Conservation (phyloP, 2,329 filamentous ascomycete species). For the Trichoderma asperellum region DNA sequence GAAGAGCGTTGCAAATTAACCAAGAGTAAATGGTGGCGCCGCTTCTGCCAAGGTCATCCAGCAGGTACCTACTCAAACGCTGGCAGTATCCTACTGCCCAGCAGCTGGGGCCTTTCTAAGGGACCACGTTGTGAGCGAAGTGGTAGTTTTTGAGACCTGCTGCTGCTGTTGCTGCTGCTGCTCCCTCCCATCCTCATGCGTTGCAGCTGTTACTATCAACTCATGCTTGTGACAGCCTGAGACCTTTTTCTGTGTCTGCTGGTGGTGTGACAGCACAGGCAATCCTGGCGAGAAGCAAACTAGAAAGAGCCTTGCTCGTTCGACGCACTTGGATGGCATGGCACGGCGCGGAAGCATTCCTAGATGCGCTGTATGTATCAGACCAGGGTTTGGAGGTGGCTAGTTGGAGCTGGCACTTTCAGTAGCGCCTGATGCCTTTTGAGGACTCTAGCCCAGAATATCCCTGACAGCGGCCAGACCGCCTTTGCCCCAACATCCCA, state of each 20-base stretch:
- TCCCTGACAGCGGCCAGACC: constrained; percentile 24
- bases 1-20: constrained; percentile 3
- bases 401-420: neutral
- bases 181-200: neutral
- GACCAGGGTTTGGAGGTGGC: neutral
- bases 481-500: constrained; percentile 16
- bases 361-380: neutral
- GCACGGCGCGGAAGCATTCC: constrained; percentile 7
- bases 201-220: neutral
- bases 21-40: neutral
- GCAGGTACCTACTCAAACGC: neutral
- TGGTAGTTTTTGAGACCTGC: neutral
- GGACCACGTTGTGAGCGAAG: neutral
- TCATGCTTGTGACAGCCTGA: constrained; percentile 13
- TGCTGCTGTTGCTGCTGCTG: neutral
- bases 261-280: constrained; percentile 15
- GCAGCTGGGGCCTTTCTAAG: neutral
- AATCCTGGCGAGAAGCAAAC: neutral
- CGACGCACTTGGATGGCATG: neutral
- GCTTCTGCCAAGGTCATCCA: neutral
- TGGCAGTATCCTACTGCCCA: neutral
- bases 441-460: neutral
- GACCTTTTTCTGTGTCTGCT: neutral
- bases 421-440: constrained; percentile 10
- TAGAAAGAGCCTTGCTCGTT: neutral